These are phyloP conservation scores for Penicillium sp. DNA, from an alignment of 2,329 filamentous ascomycete species.

Conservation along the genomic window DNA sequence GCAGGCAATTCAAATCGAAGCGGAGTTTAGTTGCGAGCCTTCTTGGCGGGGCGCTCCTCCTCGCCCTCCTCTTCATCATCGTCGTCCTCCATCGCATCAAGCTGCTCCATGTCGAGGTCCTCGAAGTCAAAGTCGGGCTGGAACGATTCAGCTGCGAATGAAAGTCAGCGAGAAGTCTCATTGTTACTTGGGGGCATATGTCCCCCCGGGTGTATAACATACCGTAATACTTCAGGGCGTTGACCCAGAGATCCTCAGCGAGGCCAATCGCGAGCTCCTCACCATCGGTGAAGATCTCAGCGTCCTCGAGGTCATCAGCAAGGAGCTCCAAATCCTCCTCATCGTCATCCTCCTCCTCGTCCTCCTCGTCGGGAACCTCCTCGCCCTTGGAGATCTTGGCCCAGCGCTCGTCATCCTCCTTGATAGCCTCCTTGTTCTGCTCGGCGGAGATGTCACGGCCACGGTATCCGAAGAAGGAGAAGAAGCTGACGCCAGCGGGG, in stretches of 20 bases:
- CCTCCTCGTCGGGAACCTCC: slow-evolving; percentile 52
- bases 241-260: slow-evolving; percentile 86
- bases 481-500: slow-evolving; percentile 77
- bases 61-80: slow-evolving; percentile 46
- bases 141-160: slow-evolving; percentile 68
- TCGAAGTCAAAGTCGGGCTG: slow-evolving; percentile 66
- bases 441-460: slow-evolving; percentile 73
- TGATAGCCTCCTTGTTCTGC: slow-evolving; percentile 68
- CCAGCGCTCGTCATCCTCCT: slow-evolving; percentile 66
- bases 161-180: slow-evolving; percentile 43
- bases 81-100: slow-evolving; percentile 42
- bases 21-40: slow-evolving; percentile 42
- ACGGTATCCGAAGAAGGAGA: slow-evolving; percentile 84
- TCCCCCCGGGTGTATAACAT: slow-evolving; percentile 48
- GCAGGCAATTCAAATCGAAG: slow-evolving; percentile 19
- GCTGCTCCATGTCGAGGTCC: slow-evolving; percentile 72
- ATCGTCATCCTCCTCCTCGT: slow-evolving; percentile 51
- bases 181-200: neutral
- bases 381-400: slow-evolving; percentile 58
- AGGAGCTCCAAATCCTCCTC: slow-evolving; percentile 65
- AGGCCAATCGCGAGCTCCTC: slow-evolving; percentile 81
- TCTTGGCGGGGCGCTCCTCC: slow-evolving; percentile 56
- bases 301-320: slow-evolving; percentile 67
- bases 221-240: slow-evolving; percentile 91
- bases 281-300: slow-evolving; percentile 87